These are phyloP conservation scores for Escovopsis weberi DNA, from an alignment of 2,329 filamentous ascomycete species.

Conservation along the genomic window DNA sequence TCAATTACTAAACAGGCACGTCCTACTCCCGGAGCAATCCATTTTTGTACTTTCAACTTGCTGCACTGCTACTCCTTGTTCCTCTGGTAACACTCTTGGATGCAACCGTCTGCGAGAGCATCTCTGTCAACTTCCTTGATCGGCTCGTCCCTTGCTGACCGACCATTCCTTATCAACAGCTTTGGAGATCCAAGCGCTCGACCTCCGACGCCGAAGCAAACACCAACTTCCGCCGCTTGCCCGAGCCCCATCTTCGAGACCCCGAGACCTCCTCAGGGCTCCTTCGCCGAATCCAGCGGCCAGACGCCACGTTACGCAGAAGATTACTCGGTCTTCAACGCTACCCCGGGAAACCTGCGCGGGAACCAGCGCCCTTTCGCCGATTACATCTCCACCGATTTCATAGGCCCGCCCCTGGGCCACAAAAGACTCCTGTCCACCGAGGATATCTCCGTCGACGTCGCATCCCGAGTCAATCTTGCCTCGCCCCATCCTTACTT, in stretches of 20 bases:
- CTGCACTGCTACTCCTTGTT: too few species aligned
- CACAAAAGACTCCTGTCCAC: constrained; percentile 39
- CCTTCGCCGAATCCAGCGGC: constrained; percentile 33
- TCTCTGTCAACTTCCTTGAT: constrained; percentile 9
- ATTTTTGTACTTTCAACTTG: too few species aligned
- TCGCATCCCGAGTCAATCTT: constrained; percentile 48
- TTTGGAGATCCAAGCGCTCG: constrained; percentile 50
- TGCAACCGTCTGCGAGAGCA: too few species aligned
- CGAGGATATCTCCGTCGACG: constrained; percentile 33
- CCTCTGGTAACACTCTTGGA: not conserved
- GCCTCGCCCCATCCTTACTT: constrained; percentile 38
- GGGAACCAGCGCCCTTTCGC: constrained; percentile 30
- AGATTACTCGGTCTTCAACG: constrained; percentile 51
- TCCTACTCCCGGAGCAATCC: not conserved
- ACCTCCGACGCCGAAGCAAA: constrained; percentile 43
- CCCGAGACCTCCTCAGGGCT: constrained; percentile 32
- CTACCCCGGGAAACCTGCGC: constrained; percentile 44
- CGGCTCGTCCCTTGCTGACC: constrained; percentile 14
- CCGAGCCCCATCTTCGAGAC: constrained; percentile 44
- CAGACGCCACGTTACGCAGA: constrained; percentile 50
- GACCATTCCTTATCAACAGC: constrained; percentile 24
- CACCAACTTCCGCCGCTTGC: constrained; percentile 37
- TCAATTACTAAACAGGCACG: constrained; percentile 40
- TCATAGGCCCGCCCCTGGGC: constrained; percentile 18
- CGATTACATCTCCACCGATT: constrained; percentile 27